Evolutionary conservation across 2,329 filamentous ascomycete genomes (phyloP).

Genomic region (Neonectria hederae): DNA sequence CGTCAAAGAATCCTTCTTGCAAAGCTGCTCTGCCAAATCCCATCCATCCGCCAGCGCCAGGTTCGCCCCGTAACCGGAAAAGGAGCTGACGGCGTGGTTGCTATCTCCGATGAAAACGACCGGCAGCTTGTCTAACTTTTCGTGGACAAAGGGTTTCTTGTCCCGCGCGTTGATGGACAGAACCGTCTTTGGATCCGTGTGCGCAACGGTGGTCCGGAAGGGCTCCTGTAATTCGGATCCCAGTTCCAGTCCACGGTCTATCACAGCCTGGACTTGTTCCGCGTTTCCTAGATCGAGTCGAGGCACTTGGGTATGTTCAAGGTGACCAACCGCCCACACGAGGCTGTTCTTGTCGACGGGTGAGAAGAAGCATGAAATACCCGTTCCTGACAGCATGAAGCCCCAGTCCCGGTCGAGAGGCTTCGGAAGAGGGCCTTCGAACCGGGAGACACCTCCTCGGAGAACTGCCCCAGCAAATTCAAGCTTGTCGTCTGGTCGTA

Average conservation of each 20-base stretch:
- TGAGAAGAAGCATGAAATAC: constrained; percentile 55
- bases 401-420: constrained; percentile 53
- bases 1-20: constrained; percentile 35
- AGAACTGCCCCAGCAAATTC: constrained; percentile 52
- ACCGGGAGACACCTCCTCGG: constrained; percentile 50
- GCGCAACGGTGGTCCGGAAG: constrained; percentile 51
- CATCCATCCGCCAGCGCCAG: constrained; percentile 58
- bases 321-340: constrained; percentile 55
- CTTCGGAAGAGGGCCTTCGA: constrained; percentile 46
- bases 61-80: constrained; percentile 60
- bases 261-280: constrained; percentile 42
- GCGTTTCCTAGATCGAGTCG: constrained; percentile 23
- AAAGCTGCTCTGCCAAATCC: constrained; percentile 56
- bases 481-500: constrained; percentile 53
- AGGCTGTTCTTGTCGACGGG: constrained; percentile 53
- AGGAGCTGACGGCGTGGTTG: constrained; percentile 61
- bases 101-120: constrained; percentile 60
- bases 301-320: constrained; percentile 34
- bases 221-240: constrained; percentile 50
- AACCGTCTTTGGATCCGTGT: constrained; percentile 51
- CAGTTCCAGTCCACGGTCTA: constrained; percentile 44
- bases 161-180: constrained; percentile 54
- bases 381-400: constrained; percentile 50
- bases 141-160: constrained; percentile 55
- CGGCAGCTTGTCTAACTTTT: constrained; percentile 30